Base-by-base conservation (phyloP, 2,329 filamentous ascomycete genomes). In the Diaporthe australafricana region DNA sequence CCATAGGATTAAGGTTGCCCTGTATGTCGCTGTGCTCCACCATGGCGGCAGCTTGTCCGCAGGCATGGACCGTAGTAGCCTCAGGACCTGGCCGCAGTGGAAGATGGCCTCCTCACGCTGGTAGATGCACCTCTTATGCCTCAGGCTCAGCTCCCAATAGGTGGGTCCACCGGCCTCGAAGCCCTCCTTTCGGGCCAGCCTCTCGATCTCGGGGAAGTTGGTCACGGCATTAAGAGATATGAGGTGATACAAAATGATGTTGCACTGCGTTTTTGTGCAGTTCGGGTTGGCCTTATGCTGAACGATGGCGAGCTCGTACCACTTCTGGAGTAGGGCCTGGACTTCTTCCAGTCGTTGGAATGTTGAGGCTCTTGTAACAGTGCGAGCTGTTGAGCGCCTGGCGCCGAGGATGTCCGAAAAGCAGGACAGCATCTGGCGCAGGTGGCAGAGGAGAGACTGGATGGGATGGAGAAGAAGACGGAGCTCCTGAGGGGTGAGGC, bases 11-110 rank as follows among this genome's bases (percentile, higher is more conserved):
- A 92, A 82, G 5, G 86, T 86, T 2, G 87, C 91, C n/a, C 92
- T 89, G 78, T 94, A 93, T 50, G 93, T 83, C 3, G 91, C 91
- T 1, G 87, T 88, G n/a, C 90, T 84, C 91, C 91, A 94, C 92
- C 92, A 94, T 47, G 87, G 88, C 7, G 92, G 92, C 27, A 90
- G 87, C 3, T 88, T 84, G 62, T 89, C 87, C 38, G 83, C 81
- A 2, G 89, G 86, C 87, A 93, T 92, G 17, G 83, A 82, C 8
- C 87, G 84, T 48, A 93, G 80, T 14, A 92, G 84, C 4, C 90
- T 86, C 53, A 92, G 82, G 4, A 93, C 87, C 80, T 94, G 92
- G 1, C 91, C 91, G 73, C 89, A 90, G 78, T 93, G 92, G 79
- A 90, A 90, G 63, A 92, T 82, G 25, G 90, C 87, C 76, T 93